phyloP scores from a whole-genome alignment of 2,329 filamentous ascomycete genomes.

The Clarireedia sp. region DNA sequence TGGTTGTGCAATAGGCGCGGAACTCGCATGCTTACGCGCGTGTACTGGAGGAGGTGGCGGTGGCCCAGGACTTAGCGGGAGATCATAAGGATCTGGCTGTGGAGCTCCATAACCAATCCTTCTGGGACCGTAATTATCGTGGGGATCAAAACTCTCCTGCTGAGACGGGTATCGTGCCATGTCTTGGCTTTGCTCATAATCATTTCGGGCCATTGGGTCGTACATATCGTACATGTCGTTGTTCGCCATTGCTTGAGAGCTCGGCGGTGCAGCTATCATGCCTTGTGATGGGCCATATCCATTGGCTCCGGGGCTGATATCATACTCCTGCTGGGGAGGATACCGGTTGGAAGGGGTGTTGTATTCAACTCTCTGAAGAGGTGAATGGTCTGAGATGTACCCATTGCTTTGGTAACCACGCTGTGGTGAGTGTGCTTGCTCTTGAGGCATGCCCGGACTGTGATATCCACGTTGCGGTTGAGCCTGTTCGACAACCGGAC shows the following conservation, averaged over 20 bases:
- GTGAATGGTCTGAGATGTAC: constrained; percentile 44
- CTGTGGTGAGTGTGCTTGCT: constrained; percentile 37
- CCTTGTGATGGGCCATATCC: constrained; percentile 17
- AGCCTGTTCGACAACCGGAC: constrained; percentile 33
- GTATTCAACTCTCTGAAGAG: constrained; percentile 43
- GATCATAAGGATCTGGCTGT: constrained; percentile 21
- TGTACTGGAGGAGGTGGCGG: constrained; percentile 30
- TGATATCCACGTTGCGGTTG: constrained; percentile 36
- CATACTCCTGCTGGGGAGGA: constrained; percentile 19
- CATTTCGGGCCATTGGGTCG: constrained; percentile 19
- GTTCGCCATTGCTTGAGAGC: constrained; percentile 15
- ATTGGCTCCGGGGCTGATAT: constrained; percentile 15
- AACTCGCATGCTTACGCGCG: constrained; percentile 21
- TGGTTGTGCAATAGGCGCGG: constrained; percentile 11
- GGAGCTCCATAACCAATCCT: constrained; percentile 25
- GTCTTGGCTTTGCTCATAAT: constrained; percentile 20
- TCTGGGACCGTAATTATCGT: constrained; percentile 19
- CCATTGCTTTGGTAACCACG: constrained; percentile 40
- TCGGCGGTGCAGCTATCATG: constrained; percentile 10
- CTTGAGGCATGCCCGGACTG: constrained; percentile 18
- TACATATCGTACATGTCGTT: constrained; percentile 24
- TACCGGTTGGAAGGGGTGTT: constrained; percentile 19
- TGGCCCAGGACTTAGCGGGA: constrained; percentile 28
- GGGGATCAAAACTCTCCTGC: constrained; percentile 10
- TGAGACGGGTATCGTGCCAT: constrained; percentile 2